A percentile compares a stretch with the other conserved stretches of the same genome.
These are phyloP conservation scores for Aspergillus texensis DNA, from an alignment of 2,329 filamentous ascomycete species.

Conservation along the genomic window DNA sequence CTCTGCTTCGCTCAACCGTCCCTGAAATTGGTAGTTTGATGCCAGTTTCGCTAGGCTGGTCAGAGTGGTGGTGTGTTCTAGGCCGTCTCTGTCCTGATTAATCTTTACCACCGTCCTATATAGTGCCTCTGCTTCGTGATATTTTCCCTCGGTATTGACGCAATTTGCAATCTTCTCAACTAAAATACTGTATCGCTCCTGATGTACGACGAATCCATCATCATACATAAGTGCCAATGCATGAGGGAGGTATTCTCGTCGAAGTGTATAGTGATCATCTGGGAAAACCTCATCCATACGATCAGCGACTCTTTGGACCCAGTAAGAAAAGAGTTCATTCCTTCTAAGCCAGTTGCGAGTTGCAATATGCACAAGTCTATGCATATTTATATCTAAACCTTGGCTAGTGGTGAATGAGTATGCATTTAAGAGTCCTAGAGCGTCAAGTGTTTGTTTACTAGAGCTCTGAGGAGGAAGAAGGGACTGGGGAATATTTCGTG, in stretches of 20 bases:
- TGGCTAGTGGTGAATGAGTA: not conserved
- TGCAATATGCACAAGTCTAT: conserved; percentile 34
- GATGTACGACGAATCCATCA: too few relatives aligned
- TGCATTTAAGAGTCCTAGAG: conserved; percentile 25
- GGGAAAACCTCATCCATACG: not conserved
- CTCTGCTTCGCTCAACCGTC: too few relatives aligned
- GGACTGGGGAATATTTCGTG: conserved; percentile 34
- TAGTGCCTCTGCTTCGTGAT: too few relatives aligned
- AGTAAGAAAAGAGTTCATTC: conserved; percentile 6
- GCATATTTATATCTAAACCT: conserved; percentile 22
- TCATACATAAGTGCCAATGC: fast-evolving
- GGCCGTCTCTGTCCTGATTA: too few relatives aligned
- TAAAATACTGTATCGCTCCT: too few relatives aligned
- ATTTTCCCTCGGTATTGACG: too few relatives aligned
- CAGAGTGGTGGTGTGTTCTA: too few relatives aligned
- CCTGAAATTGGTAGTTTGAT: too few relatives aligned
- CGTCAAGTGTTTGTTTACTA: conserved; percentile 25
- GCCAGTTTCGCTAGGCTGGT: fast-evolving
- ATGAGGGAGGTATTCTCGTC: too few relatives aligned
- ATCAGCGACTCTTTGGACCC: not conserved
- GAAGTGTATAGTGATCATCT: too few relatives aligned
- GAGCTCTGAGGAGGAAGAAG: conserved; percentile 31
- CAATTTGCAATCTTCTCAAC: too few relatives aligned
- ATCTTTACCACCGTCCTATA: too few relatives aligned
- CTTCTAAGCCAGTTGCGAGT: conserved; percentile 27